These are phyloP conservation scores for Salmacisia buchloeana DNA, from an alignment of 1,284 basidiomycete genomes.

Conservation along the genomic window DNA sequence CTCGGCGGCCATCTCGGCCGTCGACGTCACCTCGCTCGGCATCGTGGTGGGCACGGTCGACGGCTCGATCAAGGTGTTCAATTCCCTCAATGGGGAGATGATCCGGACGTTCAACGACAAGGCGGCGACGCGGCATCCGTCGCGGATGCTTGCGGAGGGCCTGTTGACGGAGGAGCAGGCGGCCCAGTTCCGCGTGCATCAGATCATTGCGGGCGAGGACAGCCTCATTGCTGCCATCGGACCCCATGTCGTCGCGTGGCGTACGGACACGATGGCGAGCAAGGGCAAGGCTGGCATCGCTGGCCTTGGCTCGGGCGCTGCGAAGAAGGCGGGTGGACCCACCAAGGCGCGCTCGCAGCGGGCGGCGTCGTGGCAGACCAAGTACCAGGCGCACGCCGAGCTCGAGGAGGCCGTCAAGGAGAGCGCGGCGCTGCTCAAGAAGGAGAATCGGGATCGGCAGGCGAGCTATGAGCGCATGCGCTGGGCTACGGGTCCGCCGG, in stretches of 20 bases:
- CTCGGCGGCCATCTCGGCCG: slow-evolving; percentile 33
- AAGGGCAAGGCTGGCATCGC: slow-evolving; percentile 51
- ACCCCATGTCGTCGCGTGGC: slow-evolving; percentile 65
- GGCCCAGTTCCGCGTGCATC: slow-evolving; percentile 58
- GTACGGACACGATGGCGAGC: slow-evolving; percentile 57
- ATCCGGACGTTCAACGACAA: slow-evolving; percentile 47
- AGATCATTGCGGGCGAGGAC: slow-evolving; percentile 64
- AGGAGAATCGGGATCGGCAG: slow-evolving; percentile 61
- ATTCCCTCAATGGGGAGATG: slow-evolving; percentile 59
- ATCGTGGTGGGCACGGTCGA: slow-evolving; percentile 50
- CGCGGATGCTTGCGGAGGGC: slow-evolving; percentile 58
- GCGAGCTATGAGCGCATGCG: slow-evolving; percentile 56
- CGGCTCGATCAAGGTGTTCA: slow-evolving; percentile 64
- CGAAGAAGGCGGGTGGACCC: background rate
- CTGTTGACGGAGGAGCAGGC: slow-evolving; percentile 51
- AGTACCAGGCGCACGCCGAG: slow-evolving; percentile 29
- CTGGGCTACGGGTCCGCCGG: slow-evolving; percentile 52
- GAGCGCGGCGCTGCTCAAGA: background rate
- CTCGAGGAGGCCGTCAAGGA: slow-evolving; percentile 43
- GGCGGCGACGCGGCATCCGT: slow-evolving; percentile 52
- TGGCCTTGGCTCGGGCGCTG: slow-evolving; percentile 47
- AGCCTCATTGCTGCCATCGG: slow-evolving; percentile 63
- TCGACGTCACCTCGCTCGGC: slow-evolving; percentile 32
- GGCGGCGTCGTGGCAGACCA: slow-evolving; percentile 18
- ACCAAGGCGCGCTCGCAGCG: background rate